Evolutionary conservation across 371 early-diverging fungal species (phyloP).

Genomic region (Blyttiomyces sp.): DNA sequence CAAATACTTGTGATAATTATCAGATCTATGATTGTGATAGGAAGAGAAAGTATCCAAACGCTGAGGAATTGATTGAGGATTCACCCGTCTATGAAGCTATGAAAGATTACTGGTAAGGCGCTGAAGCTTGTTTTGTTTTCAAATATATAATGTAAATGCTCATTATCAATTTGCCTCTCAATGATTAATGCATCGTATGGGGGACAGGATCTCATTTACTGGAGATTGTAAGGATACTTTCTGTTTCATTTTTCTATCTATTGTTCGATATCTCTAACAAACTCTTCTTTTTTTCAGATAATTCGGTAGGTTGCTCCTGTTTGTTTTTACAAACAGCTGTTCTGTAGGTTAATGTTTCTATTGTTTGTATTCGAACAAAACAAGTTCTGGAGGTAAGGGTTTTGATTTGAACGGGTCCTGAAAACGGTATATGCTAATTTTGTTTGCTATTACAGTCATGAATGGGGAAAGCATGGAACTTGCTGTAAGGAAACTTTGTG

Average conservation of each 20-base stretch:
- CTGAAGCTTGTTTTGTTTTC: not conserved
- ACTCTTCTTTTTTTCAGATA: conserved; percentile 4
- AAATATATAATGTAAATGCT: not conserved
- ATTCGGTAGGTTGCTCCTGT: conserved; percentile 5
- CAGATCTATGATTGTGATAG: conserved; percentile 24
- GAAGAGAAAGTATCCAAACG: conserved; percentile 6
- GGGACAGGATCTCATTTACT: conserved; percentile 10
- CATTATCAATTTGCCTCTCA: not conserved
- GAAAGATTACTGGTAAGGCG: conserved; percentile 11
- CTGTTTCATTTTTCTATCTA: not conserved
- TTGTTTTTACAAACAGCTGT: not conserved
- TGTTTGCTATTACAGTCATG: conserved; percentile 3
- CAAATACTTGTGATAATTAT: conserved; percentile 18
- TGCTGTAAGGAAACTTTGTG: conserved; percentile 13
- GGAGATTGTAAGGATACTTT: conserved; percentile 18
- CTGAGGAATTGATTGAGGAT: conserved; percentile 1
- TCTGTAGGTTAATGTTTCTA: too few relatives aligned
- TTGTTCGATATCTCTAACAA: not conserved
- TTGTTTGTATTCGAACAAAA: not conserved
- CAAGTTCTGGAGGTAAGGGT: conserved; percentile 21
- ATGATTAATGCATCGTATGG: not conserved
- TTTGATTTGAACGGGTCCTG: conserved; percentile 10
- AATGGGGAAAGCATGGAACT: conserved; percentile 22
- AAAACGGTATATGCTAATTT: not conserved
- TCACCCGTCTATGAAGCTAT: conserved; percentile 6